These are phyloP conservation scores for Akebia trifoliata DNA, from an alignment of 164 flowering plant species.

Conservation along the genomic window DNA sequence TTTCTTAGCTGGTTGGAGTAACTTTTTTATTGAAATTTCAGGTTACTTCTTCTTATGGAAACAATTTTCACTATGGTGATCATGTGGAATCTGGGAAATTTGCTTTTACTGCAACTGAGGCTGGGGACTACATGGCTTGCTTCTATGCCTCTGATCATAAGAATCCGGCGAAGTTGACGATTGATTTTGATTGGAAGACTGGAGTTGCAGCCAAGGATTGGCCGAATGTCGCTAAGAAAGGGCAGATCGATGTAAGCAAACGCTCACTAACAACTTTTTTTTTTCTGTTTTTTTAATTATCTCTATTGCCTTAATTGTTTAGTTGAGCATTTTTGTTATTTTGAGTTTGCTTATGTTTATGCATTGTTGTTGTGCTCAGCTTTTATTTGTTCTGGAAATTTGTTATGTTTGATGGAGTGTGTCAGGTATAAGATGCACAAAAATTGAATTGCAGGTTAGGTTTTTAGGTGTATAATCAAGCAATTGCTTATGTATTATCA, in stretches of 20 bases:
- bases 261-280: background rate
- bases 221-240: slow-evolving; percentile 75
- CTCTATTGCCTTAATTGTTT: no score
- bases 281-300: background rate
- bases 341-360: no score
- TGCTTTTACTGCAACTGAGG: slow-evolving; percentile 67
- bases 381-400: no score
- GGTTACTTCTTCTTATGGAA: slow-evolving; percentile 68
- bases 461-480: no score
- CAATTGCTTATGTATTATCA: no score
- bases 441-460: no score
- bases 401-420: no score
- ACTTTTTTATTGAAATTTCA: slow-evolving; percentile 15
- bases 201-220: slow-evolving; percentile 80
- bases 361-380: no score
- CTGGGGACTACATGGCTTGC: slow-evolving; percentile 66
- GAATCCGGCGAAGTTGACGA: slow-evolving; percentile 28
- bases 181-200: slow-evolving; percentile 78
- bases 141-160: slow-evolving; percentile 50
- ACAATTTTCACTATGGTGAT: slow-evolving; percentile 48
- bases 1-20: background rate
- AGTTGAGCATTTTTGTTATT: no score
- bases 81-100: slow-evolving; percentile 53
- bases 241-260: slow-evolving; percentile 56
- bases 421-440: no score